Evolutionary conservation across 2,329 filamentous ascomycete genomes (phyloP), one percentile per base, ranked within the genome.

Genomic region (Rutstroemia sp.): DNA sequence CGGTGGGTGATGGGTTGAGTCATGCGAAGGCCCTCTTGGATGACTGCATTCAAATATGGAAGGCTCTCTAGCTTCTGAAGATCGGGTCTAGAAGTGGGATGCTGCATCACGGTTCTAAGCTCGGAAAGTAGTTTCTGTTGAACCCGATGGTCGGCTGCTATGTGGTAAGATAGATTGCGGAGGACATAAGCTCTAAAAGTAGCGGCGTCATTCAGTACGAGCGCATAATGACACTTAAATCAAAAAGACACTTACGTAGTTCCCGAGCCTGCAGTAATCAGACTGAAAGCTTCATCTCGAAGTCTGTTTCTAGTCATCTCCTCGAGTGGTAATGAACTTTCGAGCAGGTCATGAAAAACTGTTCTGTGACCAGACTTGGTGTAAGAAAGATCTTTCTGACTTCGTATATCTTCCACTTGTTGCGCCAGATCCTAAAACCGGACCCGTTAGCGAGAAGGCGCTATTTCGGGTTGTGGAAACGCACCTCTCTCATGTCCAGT

Each of bases 301-400:
- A 74, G 58, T 0, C 72, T 64, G 4, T 54, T 34, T 1, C 64
- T 21, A 0, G 63, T 60, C 58, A 71, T 72, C 36, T 73, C 72
- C 4, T 57, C 19, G 1, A 57, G 42, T 2, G 71, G 68, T 0
- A 74, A 65, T 16, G 57, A 47, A 30, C 55, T 61, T 27, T 61
- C 50, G 3, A 62, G 17, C 1, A 61, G 21, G 16, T 58, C 59
- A 45, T 56, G 52, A 39, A 61, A 62, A 30, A 62, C 54, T 16
- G 52, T 42, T 19, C 10, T 51, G 27, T 51, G 21, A 7, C n/a
- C 16, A 4, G 17, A 9, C 10, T 42, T 51, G 1, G 16, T 19
- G n/a, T 30, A 10, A 2, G n/a, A 4, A 7, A 17, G 3, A n/a
- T 40, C 23, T 8, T 42, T 38, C 16, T 30, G 16, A 25, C 27